Evolutionary conservation across 176 grass and related monocot species (phyloP).

Genomic region (Aegilops umbellulata): DNA sequence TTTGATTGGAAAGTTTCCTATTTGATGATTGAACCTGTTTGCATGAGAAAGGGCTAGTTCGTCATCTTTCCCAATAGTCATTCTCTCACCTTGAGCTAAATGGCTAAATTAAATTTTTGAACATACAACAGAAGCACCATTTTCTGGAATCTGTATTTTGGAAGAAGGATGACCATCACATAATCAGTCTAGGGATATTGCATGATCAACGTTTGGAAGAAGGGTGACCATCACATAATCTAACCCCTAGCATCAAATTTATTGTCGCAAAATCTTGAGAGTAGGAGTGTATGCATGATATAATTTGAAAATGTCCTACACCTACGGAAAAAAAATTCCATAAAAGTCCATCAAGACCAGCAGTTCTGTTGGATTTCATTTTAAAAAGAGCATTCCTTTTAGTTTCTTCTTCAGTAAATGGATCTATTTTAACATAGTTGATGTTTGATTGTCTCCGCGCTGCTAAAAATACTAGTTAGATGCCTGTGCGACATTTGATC

Average conservation of each 20-base stretch:
- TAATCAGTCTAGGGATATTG: no score
- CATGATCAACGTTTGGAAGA: background rate
- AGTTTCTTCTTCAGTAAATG: background rate
- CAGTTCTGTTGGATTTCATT: background rate
- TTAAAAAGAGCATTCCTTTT: background rate
- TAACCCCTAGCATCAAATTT: background rate
- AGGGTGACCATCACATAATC: background rate
- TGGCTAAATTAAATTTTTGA: no score
- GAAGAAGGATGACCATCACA: no score
- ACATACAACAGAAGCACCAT: background rate
- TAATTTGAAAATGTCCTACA: background rate
- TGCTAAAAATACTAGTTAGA: background rate
- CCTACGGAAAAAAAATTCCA: background rate
- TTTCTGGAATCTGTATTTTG: background rate
- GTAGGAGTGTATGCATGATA: background rate
- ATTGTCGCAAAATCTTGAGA: background rate
- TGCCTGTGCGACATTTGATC: no score
- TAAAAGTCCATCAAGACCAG: background rate
- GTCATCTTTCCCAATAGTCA: background rate
- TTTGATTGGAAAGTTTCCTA: background rate
- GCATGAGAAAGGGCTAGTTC: background rate
- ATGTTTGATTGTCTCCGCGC: background rate
- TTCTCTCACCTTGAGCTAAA: no score
- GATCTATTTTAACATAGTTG: background rate
- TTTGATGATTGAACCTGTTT: background rate